Conservation (phyloP, 257 asterid genomes). For the Solanum okadae region DNA sequence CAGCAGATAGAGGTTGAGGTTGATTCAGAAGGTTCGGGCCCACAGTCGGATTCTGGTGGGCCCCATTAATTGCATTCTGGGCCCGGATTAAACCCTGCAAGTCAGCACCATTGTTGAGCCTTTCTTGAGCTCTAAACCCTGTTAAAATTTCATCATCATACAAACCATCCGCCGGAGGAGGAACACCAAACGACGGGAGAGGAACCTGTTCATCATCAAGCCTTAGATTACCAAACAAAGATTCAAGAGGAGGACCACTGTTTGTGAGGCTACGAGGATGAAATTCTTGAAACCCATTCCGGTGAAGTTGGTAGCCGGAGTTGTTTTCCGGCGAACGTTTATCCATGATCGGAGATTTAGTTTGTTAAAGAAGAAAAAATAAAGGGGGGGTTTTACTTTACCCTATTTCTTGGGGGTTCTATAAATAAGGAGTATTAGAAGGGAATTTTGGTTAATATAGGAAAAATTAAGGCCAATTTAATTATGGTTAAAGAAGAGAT, state of each 20-base stretch:
- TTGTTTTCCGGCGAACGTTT: neutral
- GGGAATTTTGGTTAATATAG: constrained; percentile 4
- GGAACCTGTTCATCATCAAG: neutral
- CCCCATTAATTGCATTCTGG: constrained; percentile 17
- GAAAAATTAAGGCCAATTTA: neutral
- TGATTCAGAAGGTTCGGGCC: constrained; percentile 20
- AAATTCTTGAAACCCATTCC: neutral
- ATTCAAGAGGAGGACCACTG: constrained; percentile 10
- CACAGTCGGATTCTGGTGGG: constrained; percentile 35
- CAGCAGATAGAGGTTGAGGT: neutral
- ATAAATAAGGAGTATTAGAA: neutral
- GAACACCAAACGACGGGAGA: constrained; percentile 9
- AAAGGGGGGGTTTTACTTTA: neutral
- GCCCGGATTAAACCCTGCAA: constrained; percentile 4
- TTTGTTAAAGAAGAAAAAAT: neutral
- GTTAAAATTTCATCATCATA: neutral
- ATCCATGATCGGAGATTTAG: constrained; percentile 19
- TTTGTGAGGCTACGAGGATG: neutral
- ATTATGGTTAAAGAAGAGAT: neutral
- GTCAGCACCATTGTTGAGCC: neutral
- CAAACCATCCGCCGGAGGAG: neutral
- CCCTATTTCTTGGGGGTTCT: neutral
- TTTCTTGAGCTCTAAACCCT: neutral
- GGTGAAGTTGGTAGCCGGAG: neutral
- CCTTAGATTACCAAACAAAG: constrained; percentile 4